Evolutionary conservation across 2,329 filamentous ascomycete genomes (phyloP).

Genomic region (Plectosphaerella cucumerina): DNA sequence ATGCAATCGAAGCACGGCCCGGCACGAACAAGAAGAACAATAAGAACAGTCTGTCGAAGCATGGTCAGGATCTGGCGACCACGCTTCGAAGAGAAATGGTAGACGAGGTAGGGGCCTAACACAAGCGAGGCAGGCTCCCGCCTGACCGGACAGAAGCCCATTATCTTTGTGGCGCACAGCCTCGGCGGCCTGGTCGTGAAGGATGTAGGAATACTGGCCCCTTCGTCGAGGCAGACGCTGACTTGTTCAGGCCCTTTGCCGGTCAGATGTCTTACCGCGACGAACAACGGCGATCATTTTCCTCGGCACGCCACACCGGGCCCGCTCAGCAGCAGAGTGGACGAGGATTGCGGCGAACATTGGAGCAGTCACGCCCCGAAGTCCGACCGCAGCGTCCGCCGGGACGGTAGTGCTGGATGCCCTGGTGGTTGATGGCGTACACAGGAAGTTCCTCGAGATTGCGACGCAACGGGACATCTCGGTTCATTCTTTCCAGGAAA

Average conservation of each 20-base stretch:
- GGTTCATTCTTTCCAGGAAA: conserved; percentile 34
- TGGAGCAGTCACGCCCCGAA: neutral
- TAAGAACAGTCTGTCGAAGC: conserved; percentile 14
- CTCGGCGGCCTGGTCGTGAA: conserved; percentile 23
- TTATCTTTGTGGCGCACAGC: conserved; percentile 21
- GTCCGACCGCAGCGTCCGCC: conserved; percentile 15
- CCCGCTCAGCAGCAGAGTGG: conserved; percentile 25
- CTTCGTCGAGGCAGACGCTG: neutral
- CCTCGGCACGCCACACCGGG: conserved; percentile 34
- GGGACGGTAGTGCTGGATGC: conserved; percentile 24
- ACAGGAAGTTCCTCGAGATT: conserved; percentile 26
- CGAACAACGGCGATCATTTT: conserved; percentile 31
- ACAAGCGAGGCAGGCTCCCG: neutral
- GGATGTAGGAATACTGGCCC: conserved; percentile 1
- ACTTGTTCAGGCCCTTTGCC: conserved; percentile 21
- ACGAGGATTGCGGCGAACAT: conserved; percentile 21
- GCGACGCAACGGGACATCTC: conserved; percentile 18
- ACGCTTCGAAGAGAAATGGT: conserved; percentile 22
- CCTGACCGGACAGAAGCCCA: neutral
- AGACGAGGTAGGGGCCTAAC: neutral
- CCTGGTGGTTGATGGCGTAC: conserved; percentile 32
- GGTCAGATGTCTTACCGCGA: conserved; percentile 18
- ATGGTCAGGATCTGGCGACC: conserved; percentile 24
- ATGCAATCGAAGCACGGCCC: conserved; percentile 17
- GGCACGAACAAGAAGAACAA: neutral